These are phyloP conservation scores for Camillea tinctor DNA, from an alignment of 2,329 filamentous ascomycete species.

Conservation along the genomic window DNA sequence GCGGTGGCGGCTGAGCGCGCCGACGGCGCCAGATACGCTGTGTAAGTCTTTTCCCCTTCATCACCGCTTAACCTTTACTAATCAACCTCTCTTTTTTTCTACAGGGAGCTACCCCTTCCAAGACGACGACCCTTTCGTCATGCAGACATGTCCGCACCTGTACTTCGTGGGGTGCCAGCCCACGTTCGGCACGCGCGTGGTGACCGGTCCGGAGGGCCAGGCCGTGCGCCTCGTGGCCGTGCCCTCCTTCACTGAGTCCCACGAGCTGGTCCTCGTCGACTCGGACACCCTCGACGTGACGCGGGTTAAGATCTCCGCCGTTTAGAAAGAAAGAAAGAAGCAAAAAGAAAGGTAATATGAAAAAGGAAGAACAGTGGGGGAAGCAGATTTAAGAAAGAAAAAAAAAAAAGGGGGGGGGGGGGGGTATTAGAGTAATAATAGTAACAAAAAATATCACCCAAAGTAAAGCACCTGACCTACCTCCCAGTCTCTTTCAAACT, in stretches of 20 bases:
- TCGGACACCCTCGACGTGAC: constrained; percentile 80
- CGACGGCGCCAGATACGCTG: constrained; percentile 92
- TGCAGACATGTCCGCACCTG: constrained; percentile 82
- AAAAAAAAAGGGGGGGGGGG: no score
- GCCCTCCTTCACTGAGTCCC: constrained; percentile 76
- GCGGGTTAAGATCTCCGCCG: constrained; percentile 55
- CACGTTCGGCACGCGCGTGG: constrained; percentile 68
- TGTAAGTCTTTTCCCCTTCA: constrained; percentile 56
- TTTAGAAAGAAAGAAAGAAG: constrained; percentile 5
- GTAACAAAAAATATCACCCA: no score
- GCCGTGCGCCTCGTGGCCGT: constrained; percentile 76
- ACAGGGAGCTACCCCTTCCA: constrained; percentile 95
- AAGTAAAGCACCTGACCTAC: no score
- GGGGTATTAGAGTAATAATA: no score
- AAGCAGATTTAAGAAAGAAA: no score
- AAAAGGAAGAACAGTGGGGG: no score
- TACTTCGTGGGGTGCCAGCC: constrained; percentile 89
- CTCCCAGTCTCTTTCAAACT: no score
- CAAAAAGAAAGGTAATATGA: no score
- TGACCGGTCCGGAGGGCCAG: constrained; percentile 67
- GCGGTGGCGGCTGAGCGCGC: constrained; percentile 85
- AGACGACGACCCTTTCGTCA: constrained; percentile 85
- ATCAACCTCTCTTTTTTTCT: background rate
- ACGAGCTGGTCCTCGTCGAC: constrained; percentile 81
- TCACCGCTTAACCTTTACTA: background rate